A percentile compares a stretch with the other conserved stretches of the same genome.
These are phyloP conservation scores for Aureobasidium leucospermi DNA, from an alignment of 2,329 filamentous ascomycete genomes.

Conservation along the genomic window DNA sequence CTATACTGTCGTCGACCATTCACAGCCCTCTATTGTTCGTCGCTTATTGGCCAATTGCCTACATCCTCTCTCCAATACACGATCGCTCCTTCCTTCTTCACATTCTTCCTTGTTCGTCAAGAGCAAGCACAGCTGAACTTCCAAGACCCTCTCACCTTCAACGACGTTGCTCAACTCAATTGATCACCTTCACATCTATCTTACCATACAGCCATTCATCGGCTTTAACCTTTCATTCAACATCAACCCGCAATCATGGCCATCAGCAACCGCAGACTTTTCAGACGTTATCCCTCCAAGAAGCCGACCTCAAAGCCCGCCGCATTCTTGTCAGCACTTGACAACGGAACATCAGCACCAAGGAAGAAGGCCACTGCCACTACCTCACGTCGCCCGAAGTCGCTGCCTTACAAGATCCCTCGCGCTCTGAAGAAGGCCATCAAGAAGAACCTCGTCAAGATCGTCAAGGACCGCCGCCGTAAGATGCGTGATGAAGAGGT, in stretches of 20 bases:
- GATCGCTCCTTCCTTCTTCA: background rate
- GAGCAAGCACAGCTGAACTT: background rate
- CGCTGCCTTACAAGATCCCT: background rate
- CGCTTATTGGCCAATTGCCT: background rate
- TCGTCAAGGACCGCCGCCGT: background rate
- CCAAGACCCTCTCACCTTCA: background rate
- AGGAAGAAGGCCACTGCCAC: too few species aligned
- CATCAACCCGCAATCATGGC: background rate
- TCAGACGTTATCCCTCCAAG: background rate
- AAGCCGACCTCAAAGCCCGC: too few species aligned
- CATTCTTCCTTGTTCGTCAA: background rate
- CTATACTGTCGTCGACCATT: background rate
- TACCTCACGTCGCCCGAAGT: too few species aligned
- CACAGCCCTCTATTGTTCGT: background rate
- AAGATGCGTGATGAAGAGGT: too few species aligned
- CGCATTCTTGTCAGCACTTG: too few species aligned
- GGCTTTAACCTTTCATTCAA: background rate
- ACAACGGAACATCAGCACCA: too few species aligned
- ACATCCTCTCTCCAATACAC: background rate
- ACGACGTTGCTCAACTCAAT: background rate
- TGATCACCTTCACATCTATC: background rate
- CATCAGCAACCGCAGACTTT: background rate
- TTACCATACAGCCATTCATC: background rate
- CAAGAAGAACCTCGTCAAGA: background rate
- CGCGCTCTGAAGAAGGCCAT: background rate